Evolutionary conservation across 2,329 filamentous ascomycete genomes (phyloP), one percentile per base, ranked within the genome.

Genomic region (Phialophora expanda): DNA sequence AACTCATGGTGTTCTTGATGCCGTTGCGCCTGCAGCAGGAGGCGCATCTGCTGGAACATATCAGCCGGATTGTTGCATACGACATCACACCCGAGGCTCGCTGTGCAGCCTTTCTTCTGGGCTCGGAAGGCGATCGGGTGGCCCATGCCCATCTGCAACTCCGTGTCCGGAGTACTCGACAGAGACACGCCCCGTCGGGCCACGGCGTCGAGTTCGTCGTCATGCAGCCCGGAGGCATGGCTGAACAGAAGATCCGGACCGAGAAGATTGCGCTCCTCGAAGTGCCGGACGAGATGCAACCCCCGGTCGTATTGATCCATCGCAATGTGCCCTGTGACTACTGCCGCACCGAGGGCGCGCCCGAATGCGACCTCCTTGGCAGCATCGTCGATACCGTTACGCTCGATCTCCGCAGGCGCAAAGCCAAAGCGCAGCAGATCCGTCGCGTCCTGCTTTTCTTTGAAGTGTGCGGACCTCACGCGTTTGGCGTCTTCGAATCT

Each of bases 141-240:
- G 6, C 74, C 74, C 56, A 73, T 72, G 3, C 69, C 74, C 75
- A 76, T 76, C 53, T 76, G 74, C 17, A 75, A 55, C 55, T 76
- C 75, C 12, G 74, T 75, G 32, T 73, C 71, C 3, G 75, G 74
- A 1, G 74, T 76, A 12, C 70, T 68, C 7, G 74, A 74, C 44
- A 76, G 64, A 48, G 63, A 70, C 0, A 70, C 64, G 1, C 65
- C 61, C 5, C 61, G 50, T 26, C 70, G 32, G 8, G 58, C 57
- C 6, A 75, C 64, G 9, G 67, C 71, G 3, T 69, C 34, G 3
- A 68, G 61, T 30, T 75, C 74, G 8, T 46, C 41, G 8, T 62
- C 61, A 8, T 60, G 55, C 14, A 67, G 34, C 17, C 53, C 44
- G 3, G 61, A 14, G 34, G 22, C 24, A 38, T 67, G 65, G 41